Base-by-base conservation (phyloP, 2,329 filamentous ascomycete genomes). In the Orbilia brochopaga region DNA sequence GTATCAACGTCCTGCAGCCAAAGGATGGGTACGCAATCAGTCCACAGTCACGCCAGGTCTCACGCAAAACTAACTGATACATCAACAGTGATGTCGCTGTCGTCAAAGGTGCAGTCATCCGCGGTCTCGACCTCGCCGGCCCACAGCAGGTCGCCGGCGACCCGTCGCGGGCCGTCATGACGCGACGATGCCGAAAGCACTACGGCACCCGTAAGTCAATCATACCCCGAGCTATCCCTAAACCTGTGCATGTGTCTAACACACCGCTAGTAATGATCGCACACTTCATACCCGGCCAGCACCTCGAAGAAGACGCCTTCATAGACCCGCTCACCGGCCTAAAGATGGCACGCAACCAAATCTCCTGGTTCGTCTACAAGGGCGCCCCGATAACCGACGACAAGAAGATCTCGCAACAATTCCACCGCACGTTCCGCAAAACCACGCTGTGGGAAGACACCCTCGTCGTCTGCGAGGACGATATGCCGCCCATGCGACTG, bases 151-250 rank as follows among this genome's bases (percentile, higher is more conserved):
- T 56, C 37, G 35, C 42, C 21, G 46, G 53, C 19, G 54, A 67
- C 46, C 37, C 62, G 4, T 27, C 24, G 10, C 61, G 74, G 23
- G 59, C 74, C 5, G 61, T 75, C 48, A 69, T 58, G 46, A 55
- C 74, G 5, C 73, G 75, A 15, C 66, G 74, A 52, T 67, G 74
- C 44, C 60, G 75, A 51, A 74, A 74, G 51, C 69, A 70, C 60
- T 76, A 75, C 57, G 75, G 75, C 50, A 75, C 74, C 19, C 61
- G 69, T 66, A 63, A 58, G 63, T 42, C 17, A 19, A 10, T 32
- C 6, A 19, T 46, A 2, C 37, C 44, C 2, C 37, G n/a, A n/a
- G n/a, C 32, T n/a, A 13, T 21, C 4, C 24, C 17, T 35, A 27
- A n/a, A 30, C 21, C 27, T 1, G 24, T n/a, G 10, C 3, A 7